Base-by-base conservation (phyloP, 192 early-diverging fungal species). In the Gaertneriomyces sp. region DNA sequence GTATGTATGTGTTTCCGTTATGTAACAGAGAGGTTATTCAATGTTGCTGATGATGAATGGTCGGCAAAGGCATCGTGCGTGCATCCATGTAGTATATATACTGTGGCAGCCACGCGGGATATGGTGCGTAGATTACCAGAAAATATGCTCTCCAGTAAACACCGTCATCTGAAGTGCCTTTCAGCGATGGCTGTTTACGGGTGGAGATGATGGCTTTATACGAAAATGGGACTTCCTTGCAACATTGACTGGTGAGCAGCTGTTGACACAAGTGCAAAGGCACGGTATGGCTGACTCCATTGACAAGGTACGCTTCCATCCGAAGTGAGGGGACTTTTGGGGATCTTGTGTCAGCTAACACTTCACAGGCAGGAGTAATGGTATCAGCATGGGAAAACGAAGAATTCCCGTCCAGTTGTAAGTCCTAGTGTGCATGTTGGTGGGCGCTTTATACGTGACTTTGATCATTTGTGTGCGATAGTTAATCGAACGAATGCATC, bases 161-260 rank as follows among this genome's bases (percentile, higher is more conserved):
- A 7, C 20, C 5, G 46, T 46, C 12, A 46, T 42, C 8, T 10
- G 33, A 42, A 33, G 33, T 50, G 57, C 45, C 8, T 64, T 52
- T 60, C 56, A 77, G 74, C 43, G 67, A 61, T 83, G 81, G 81
- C 38, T 83, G 39, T 83, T 81, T 53, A 83, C 77, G 6, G 81
- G 82, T 12, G 80, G 76, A 1, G 93, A 94, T 52, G 97, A 99
- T 77, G 97, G 96, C 58, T 95, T 90, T 73, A 87, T 99, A 52
- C 81, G 93, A 38, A 95, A 93, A 68, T 99, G 87, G 78, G 95
- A 99, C 66, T 93, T 96, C 66, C 84, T 87, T 61, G 85, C 86
- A 12, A 87, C 97, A 0, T 81, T 94, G 64, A 88, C 88, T 68
- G 95, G 94, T 6, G 88, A 89, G 54, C 80, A 83, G 17, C 60